Evolutionary conservation across 2,329 filamentous ascomycete species (phyloP).

Genomic region (Chalara sp.): DNA sequence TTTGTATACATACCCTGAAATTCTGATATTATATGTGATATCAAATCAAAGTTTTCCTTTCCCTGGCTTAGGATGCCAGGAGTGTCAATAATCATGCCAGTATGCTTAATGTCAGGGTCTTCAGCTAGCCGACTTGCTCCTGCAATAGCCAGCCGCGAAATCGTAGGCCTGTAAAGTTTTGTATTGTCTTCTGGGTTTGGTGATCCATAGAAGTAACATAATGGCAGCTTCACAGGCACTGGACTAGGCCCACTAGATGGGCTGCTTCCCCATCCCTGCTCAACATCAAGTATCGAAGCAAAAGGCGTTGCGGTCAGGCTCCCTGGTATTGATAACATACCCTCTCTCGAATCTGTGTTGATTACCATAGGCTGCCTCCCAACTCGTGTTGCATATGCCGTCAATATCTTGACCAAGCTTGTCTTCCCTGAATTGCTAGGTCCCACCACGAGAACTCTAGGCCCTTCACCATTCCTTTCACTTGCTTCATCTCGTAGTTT

Average conservation of each 20-base stretch:
- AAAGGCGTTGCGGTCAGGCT: slow-evolving; percentile 83
- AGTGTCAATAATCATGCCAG: slow-evolving; percentile 83
- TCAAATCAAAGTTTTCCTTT: slow-evolving; percentile 64
- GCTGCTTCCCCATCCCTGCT: slow-evolving; percentile 82
- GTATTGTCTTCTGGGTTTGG: slow-evolving; percentile 66
- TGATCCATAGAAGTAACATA: slow-evolving; percentile 84
- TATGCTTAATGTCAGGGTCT: slow-evolving; percentile 61
- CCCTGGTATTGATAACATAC: slow-evolving; percentile 67
- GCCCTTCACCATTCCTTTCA: slow-evolving; percentile 49
- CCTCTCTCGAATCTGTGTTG: slow-evolving; percentile 78
- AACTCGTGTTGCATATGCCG: slow-evolving; percentile 70
- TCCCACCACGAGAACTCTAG: slow-evolving; percentile 79
- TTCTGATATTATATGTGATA: slow-evolving; percentile 71
- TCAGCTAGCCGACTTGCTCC: slow-evolving; percentile 72
- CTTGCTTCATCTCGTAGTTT: slow-evolving; percentile 58
- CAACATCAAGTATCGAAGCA: slow-evolving; percentile 79
- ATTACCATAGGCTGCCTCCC: slow-evolving; percentile 73
- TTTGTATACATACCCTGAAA: slow-evolving; percentile 44
- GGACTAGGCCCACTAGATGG: slow-evolving; percentile 85
- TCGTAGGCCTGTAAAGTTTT: slow-evolving; percentile 64
- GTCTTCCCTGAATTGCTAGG: slow-evolving; percentile 78
- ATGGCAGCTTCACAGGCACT: slow-evolving; percentile 83
- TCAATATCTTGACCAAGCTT: slow-evolving; percentile 67
- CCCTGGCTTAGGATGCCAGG: slow-evolving; percentile 62
- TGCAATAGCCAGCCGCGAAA: slow-evolving; percentile 71